Percentiles rank a stretch among this genome's conserved stretches.
phyloP scores from a whole-genome alignment of 2,329 filamentous ascomycete genomes.

The Verticillium longisporum region DNA sequence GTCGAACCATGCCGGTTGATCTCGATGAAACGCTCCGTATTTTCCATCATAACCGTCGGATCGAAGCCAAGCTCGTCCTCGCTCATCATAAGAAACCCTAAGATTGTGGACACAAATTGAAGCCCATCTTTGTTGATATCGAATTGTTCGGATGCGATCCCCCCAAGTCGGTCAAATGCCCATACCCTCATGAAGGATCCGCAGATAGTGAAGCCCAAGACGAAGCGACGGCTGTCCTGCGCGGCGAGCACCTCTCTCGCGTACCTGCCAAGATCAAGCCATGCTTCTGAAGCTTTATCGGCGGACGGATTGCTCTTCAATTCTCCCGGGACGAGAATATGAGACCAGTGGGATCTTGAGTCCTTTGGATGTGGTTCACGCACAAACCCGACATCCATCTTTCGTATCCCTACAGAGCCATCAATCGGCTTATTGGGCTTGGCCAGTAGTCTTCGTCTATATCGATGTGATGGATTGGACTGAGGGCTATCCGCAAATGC shows the following conservation, averaged over 20 bases:
- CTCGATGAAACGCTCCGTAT: conserved; percentile 27
- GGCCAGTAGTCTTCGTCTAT: conserved; percentile 17
- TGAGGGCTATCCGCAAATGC: conserved; percentile 16
- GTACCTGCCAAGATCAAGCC: conserved; percentile 32
- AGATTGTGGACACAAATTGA: conserved; percentile 26
- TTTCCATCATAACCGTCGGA: conserved; percentile 27
- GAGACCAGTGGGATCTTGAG: conserved; percentile 25
- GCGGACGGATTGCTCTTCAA: conserved; percentile 37
- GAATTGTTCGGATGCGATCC: conserved; percentile 31
- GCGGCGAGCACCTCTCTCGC: conserved; percentile 30
- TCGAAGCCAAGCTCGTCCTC: conserved; percentile 35
- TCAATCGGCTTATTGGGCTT: conserved; percentile 17
- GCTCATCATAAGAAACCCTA: conserved; percentile 34
- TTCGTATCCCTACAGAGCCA: conserved; percentile 15
- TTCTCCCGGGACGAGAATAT: conserved; percentile 37
- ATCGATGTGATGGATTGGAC: conserved; percentile 11
- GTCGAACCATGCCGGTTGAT: conserved; percentile 27
- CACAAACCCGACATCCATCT: conserved; percentile 25
- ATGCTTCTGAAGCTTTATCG: conserved; percentile 26
- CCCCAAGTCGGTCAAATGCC: conserved; percentile 34
- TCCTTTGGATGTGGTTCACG: conserved; percentile 17
- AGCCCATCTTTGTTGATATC: conserved; percentile 32
- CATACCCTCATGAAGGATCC: conserved; percentile 31
- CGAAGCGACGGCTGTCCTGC: conserved; percentile 27
- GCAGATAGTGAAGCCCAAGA: no score